Percentiles rank a stretch among this genome's conserved stretches.
phyloP scores from a whole-genome alignment of 2,329 filamentous ascomycete genomes.

The Spiromastix sp. region DNA sequence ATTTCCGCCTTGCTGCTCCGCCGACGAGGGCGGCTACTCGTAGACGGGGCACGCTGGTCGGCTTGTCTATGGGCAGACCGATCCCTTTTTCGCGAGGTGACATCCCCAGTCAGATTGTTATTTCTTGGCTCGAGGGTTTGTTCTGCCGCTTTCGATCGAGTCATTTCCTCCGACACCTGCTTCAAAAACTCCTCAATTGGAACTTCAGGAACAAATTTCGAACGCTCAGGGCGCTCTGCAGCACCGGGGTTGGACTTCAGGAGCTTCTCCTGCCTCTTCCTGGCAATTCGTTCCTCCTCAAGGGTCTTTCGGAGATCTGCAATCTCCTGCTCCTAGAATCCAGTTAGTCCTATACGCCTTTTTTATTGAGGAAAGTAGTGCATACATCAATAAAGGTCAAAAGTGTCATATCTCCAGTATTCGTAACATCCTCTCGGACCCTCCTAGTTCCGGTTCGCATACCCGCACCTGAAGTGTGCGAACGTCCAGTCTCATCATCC shows the following conservation, averaged over 20 bases:
- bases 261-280: no score
- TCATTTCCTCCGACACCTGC: conserved; percentile 31
- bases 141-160: conserved; percentile 24
- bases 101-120: no score
- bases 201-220: conserved; percentile 28
- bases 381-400: conserved; percentile 44
- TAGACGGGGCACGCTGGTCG: conserved; percentile 1
- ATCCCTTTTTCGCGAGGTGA: neutral
- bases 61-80: no score
- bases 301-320: conserved; percentile 44
- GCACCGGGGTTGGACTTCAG: conserved; percentile 23
- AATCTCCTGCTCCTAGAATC: conserved; percentile 35
- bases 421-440: conserved; percentile 16
- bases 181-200: conserved; percentile 48
- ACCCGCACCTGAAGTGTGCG: conserved; percentile 20
- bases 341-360: conserved; percentile 6
- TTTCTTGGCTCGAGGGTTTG: neutral
- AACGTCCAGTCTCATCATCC: conserved; percentile 20
- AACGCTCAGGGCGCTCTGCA: conserved; percentile 26
- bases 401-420: conserved; percentile 37
- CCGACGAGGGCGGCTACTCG: conserved; percentile 36
- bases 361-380: conserved; percentile 2
- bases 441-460: conserved; percentile 17
- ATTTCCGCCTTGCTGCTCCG: conserved; percentile 39
- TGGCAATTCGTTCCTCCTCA: conserved; percentile 43